Evolutionary conservation across 202 grass and related monocot genomes (phyloP).

Genomic region (Alloteropsis angusta): DNA sequence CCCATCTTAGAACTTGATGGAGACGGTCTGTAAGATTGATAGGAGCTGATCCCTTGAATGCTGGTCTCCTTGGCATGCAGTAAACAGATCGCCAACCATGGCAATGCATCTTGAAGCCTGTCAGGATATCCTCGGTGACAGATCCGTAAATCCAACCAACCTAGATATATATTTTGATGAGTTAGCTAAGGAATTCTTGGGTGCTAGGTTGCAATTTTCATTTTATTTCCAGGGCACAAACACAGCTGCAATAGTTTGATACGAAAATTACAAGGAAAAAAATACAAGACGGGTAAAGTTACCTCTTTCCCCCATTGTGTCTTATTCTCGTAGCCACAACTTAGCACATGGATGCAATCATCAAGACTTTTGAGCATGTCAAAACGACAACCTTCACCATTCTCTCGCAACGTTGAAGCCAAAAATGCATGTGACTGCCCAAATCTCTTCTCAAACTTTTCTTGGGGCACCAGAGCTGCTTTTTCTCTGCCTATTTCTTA

Average conservation of each 20-base stretch:
- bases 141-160: slow-evolving; percentile 58
- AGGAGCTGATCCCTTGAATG: slow-evolving; percentile 43
- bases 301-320: slow-evolving; percentile 32
- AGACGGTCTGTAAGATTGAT: slow-evolving; percentile 46
- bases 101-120: slow-evolving; percentile 58
- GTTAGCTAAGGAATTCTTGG: slow-evolving; percentile 3
- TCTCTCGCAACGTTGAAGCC: slow-evolving; percentile 17
- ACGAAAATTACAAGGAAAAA: not conserved
- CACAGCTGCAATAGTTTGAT: not conserved
- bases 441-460: slow-evolving; percentile 30
- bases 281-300: not conserved
- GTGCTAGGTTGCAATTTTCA: not conserved
- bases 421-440: slow-evolving; percentile 20
- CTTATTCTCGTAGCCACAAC: slow-evolving; percentile 28
- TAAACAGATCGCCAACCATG: slow-evolving; percentile 54
- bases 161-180: slow-evolving; percentile 17
- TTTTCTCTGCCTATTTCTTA: slow-evolving; percentile 7
- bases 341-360: slow-evolving; percentile 28
- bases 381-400: slow-evolving; percentile 3
- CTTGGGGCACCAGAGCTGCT: not conserved
- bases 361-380: slow-evolving; percentile 29
- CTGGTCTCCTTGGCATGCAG: slow-evolving; percentile 49
- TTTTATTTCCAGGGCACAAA: not conserved
- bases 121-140: slow-evolving; percentile 48
- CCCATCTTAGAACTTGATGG: slow-evolving; percentile 51